phyloP scores from a whole-genome alignment of 768 basidiomycete species.

The Tulasnella sp. region DNA sequence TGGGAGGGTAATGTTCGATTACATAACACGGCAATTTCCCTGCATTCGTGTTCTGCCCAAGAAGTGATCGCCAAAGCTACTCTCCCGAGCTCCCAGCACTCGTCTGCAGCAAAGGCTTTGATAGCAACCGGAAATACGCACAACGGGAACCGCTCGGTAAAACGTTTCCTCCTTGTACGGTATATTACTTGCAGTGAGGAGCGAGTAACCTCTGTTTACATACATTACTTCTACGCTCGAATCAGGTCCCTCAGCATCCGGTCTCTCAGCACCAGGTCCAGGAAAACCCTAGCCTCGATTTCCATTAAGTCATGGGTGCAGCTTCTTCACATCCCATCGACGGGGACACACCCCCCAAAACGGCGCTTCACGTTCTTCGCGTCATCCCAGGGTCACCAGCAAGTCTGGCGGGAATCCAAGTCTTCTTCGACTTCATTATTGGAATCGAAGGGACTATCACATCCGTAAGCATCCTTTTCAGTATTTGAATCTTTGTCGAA shows the following conservation, averaged over 20 bases:
- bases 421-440: constrained; percentile 96
- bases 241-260: background rate
- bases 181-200: background rate
- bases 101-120: background rate
- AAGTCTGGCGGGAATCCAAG: constrained; percentile 78
- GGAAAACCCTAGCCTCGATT: background rate
- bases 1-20: background rate
- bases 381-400: constrained; percentile 91
- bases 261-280: too few species aligned
- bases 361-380: constrained; percentile 82
- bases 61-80: background rate
- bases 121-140: background rate
- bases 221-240: background rate
- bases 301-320: constrained; percentile 16
- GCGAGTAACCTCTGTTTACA: background rate
- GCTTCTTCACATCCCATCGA: constrained; percentile 26
- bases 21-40: constrained; percentile 13
- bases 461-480: constrained; percentile 28
- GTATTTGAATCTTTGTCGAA: constrained; percentile 50
- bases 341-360: constrained; percentile 48
- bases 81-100: background rate
- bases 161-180: background rate
- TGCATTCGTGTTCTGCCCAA: constrained; percentile 9
- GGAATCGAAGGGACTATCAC: constrained; percentile 73
- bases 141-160: background rate